phyloP scores from a whole-genome alignment of 2,329 filamentous ascomycete species.

The Proliferodiscus dingleyae region DNA sequence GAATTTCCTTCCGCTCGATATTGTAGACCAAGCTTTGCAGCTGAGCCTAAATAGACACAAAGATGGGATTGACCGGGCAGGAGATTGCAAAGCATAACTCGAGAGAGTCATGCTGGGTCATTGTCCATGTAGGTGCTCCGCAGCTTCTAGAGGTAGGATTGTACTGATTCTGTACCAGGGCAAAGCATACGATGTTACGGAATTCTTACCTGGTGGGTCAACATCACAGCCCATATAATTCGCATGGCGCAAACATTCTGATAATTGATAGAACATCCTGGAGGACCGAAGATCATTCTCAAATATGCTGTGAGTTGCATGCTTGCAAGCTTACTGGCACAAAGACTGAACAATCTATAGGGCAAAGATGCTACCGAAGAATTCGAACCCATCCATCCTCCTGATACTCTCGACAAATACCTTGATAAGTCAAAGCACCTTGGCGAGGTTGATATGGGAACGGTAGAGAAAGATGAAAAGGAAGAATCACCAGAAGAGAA shows the following conservation, averaged over 20 bases:
- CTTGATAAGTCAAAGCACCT: constrained; percentile 81
- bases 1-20: neutral
- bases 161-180: constrained; percentile 41
- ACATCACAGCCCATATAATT: constrained; percentile 8
- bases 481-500: constrained; percentile 65
- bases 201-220: constrained; percentile 73
- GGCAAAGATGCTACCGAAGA: constrained; percentile 92
- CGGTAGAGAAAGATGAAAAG: constrained; percentile 64
- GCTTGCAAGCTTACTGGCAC: neutral
- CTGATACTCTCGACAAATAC: constrained; percentile 82
- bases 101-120: constrained; percentile 84
- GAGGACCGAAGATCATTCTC: constrained; percentile 86
- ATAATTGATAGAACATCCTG: constrained; percentile 65
- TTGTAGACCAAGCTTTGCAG: constrained; percentile 10
- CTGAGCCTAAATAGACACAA: constrained; percentile 8
- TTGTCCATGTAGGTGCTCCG: constrained; percentile 60
- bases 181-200: constrained; percentile 84
- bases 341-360: constrained; percentile 10
- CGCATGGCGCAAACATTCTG: constrained; percentile 7
- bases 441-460: constrained; percentile 83
- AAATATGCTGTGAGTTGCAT: constrained; percentile 70
- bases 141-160: constrained; percentile 8
- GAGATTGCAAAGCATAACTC: constrained; percentile 70
- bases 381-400: constrained; percentile 84
- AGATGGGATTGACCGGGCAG: constrained; percentile 42